Conservation (phyloP, 2,329 filamentous ascomycete genomes). For the Harringtonia aguacate region DNA sequence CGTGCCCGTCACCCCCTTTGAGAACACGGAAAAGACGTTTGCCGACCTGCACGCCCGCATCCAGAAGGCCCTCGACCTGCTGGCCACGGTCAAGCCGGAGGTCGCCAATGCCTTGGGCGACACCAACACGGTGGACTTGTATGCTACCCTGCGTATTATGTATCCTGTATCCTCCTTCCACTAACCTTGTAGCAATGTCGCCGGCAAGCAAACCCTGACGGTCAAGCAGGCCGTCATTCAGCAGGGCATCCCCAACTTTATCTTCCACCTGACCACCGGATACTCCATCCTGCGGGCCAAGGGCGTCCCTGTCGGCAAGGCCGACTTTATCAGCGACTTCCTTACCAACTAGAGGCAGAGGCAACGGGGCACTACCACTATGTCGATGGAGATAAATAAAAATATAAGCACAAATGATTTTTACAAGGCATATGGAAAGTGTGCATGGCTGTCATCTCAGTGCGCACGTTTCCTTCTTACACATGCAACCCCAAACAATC, state of each 20-base stretch:
- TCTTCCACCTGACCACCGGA: slow-evolving; percentile 45
- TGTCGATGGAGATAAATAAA: no score
- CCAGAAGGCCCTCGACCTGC: slow-evolving; percentile 17
- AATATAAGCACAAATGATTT: no score
- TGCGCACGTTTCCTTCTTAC: no score
- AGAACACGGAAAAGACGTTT: slow-evolving; percentile 21
- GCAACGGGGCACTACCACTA: no score
- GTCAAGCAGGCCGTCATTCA: slow-evolving; percentile 27
- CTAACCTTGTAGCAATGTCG: not conserved
- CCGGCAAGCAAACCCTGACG: slow-evolving; percentile 7
- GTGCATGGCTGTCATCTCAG: no score
- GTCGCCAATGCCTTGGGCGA: slow-evolving; percentile 15
- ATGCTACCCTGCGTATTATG: slow-evolving; percentile 2
- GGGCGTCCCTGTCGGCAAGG: slow-evolving; percentile 48
- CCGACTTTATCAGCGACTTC: slow-evolving; percentile 32
- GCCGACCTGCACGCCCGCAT: slow-evolving; percentile 20
- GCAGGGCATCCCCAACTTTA: slow-evolving; percentile 45
- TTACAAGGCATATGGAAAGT: no score
- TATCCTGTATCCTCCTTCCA: not conserved
- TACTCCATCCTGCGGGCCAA: slow-evolving; percentile 46
- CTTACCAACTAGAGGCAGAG: slow-evolving; percentile 4
- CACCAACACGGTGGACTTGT: slow-evolving; percentile 12
- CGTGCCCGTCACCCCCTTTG: slow-evolving; percentile 9
- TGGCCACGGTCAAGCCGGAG: slow-evolving; percentile 17
- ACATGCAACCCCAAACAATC: no score